Conservation (phyloP, 1,139 yeast genomes). For the Blastobotrys serpentis region DNA sequence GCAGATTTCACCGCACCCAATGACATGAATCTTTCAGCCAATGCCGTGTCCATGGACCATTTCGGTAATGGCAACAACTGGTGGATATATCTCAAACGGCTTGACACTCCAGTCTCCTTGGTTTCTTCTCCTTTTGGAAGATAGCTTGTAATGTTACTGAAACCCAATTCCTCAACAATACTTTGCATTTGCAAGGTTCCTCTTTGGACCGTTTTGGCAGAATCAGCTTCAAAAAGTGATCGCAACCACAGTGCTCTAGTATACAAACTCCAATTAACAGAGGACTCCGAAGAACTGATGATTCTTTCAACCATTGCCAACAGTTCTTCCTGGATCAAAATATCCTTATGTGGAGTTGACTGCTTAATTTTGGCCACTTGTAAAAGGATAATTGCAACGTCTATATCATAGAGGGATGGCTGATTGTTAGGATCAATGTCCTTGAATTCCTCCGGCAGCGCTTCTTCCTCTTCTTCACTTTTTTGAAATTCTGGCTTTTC, state of each 20-base stretch:
- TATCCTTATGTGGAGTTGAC: conserved; percentile 67
- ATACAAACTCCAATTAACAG: conserved; percentile 74
- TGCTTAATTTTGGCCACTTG: conserved; percentile 64
- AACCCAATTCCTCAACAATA: conserved; percentile 83
- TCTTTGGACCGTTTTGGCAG: conserved; percentile 86
- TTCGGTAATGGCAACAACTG: conserved; percentile 76
- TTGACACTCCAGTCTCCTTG: conserved; percentile 38
- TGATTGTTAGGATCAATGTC: conserved; percentile 77
- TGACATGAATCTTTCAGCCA: conserved; percentile 87
- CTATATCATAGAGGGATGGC: conserved; percentile 69
- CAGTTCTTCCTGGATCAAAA: conserved; percentile 78
- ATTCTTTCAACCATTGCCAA: conserved; percentile 72
- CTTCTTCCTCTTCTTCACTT: conserved; percentile 35
- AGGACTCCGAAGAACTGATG: conserved; percentile 49
- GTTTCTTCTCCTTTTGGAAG: conserved; percentile 50
- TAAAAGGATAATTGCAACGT: conserved; percentile 67
- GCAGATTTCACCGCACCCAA: conserved; percentile 87
- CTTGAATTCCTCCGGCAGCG: conserved; percentile 56
- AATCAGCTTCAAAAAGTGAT: conserved; percentile 74
- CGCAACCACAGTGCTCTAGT: conserved; percentile 89
- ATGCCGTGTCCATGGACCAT: conserved; percentile 77
- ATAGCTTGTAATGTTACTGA: conserved; percentile 54
- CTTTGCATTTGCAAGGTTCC: conserved; percentile 93
- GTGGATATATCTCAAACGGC: conserved; percentile 70
- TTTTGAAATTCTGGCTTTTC: conserved; percentile 61